Conservation (phyloP, 2,329 filamentous ascomycete genomes). For the Claviceps arundinis region DNA sequence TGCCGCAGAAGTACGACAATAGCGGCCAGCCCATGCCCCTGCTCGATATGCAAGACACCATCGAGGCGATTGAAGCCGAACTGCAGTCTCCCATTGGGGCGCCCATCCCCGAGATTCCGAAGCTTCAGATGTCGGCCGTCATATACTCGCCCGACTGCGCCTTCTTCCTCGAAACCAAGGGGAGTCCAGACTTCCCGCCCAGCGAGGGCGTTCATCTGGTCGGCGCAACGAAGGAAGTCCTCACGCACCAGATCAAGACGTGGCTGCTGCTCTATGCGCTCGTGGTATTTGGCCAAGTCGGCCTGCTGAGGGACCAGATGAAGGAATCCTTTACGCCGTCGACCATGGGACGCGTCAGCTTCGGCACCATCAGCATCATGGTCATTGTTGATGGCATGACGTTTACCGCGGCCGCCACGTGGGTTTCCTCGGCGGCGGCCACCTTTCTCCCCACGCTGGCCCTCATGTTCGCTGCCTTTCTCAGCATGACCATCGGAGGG, state of each 20-base stretch:
- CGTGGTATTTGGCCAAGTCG: constrained; percentile 47
- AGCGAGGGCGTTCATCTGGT: constrained; percentile 40
- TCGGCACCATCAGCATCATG: constrained; percentile 49
- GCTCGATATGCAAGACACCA: constrained; percentile 23
- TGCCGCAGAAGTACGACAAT: constrained; percentile 20
- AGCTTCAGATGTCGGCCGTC: constrained; percentile 47
- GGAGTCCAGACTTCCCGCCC: constrained; percentile 41
- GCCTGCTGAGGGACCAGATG: constrained; percentile 50
- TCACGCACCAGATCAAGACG: constrained; percentile 41
- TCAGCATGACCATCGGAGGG: constrained; percentile 43
- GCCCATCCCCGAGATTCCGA: constrained; percentile 40
- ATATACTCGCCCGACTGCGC: constrained; percentile 57
- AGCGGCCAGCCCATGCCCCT: constrained; percentile 17
- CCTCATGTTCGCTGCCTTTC: constrained; percentile 35
- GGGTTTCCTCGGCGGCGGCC: constrained; percentile 40
- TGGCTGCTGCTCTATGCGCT: constrained; percentile 44
- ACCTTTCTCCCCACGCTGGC: constrained; percentile 44
- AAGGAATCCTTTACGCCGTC: constrained; percentile 54
- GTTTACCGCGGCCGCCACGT: constrained; percentile 42
- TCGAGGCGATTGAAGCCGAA: constrained; percentile 47
- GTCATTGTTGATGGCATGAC: constrained; percentile 48
- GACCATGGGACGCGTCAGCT: constrained; percentile 52
- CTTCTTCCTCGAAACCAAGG: constrained; percentile 52
- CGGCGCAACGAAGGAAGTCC: constrained; percentile 48
- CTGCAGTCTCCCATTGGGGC: constrained; percentile 48